These are phyloP conservation scores for Beauveria australis DNA, from an alignment of 2,329 filamentous ascomycete species.

Conservation along the genomic window DNA sequence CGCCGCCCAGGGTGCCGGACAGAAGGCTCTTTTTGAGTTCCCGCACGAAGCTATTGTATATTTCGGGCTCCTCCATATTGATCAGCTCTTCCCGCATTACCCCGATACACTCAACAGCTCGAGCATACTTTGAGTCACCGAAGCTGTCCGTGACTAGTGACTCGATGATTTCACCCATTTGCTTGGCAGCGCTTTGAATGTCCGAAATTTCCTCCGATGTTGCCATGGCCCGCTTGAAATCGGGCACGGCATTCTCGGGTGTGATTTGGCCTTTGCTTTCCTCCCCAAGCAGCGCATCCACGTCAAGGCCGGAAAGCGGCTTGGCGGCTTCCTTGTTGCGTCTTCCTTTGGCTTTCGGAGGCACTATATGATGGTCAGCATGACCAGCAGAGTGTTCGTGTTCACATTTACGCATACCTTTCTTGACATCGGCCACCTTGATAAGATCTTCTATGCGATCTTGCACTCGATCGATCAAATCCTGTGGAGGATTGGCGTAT, in stretches of 20 bases:
- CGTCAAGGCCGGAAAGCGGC: conserved; percentile 82
- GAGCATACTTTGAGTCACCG: conserved; percentile 65
- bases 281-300: conserved; percentile 69
- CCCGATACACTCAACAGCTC: conserved; percentile 65
- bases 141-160: conserved; percentile 63
- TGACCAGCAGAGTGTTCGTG: neutral
- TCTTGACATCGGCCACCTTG: conserved; percentile 70
- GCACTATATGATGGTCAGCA: conserved; percentile 44
- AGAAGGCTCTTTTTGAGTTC: conserved; percentile 66
- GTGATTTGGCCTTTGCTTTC: conserved; percentile 37
- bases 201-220: conserved; percentile 50
- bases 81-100: conserved; percentile 72
- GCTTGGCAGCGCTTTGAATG: conserved; percentile 60
- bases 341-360: conserved; percentile 68
- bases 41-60: conserved; percentile 69
- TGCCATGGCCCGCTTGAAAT: conserved; percentile 75
- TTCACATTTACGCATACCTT: conserved; percentile 41
- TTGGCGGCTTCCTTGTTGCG: conserved; percentile 64
- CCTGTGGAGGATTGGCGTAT: conserved; percentile 64
- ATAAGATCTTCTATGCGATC: conserved; percentile 56
- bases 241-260: conserved; percentile 71
- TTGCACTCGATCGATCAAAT: conserved; percentile 52
- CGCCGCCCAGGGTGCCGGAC: conserved; percentile 62
- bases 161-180: conserved; percentile 66
- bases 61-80: conserved; percentile 62